These are phyloP conservation scores for Neopestalotiopsis sp. DNA, from an alignment of 2,329 filamentous ascomycete genomes.

Conservation along the genomic window DNA sequence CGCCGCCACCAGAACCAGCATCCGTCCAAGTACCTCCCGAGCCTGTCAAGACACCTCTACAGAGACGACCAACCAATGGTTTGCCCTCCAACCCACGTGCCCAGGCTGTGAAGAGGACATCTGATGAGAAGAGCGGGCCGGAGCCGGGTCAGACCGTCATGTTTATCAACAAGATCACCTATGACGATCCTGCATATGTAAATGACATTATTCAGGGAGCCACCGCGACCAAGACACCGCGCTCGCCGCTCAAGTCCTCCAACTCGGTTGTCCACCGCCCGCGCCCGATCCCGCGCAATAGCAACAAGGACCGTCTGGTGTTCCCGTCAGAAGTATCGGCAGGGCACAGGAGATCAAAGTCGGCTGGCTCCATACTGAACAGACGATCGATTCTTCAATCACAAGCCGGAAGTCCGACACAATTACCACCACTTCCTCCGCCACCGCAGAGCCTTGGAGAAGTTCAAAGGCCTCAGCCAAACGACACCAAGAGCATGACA, in stretches of 20 bases:
- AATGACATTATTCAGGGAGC: conserved; percentile 54
- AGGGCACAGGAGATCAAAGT: conserved; percentile 55
- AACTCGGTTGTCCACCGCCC: conserved; percentile 59
- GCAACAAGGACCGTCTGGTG: conserved; percentile 50
- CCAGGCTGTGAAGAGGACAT: conserved; percentile 37
- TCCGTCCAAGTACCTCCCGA: conserved; percentile 32
- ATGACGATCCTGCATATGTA: conserved; percentile 56
- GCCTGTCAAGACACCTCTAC: conserved; percentile 45
- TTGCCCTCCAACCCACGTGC: conserved; percentile 55
- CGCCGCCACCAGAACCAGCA: conserved; percentile 37
- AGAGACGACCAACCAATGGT: conserved; percentile 51
- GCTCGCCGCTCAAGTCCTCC: conserved; percentile 29
- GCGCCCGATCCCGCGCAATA: conserved; percentile 59
- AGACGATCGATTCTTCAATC: conserved; percentile 53
- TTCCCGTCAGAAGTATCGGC: conserved; percentile 52
- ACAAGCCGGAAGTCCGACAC: conserved; percentile 50
- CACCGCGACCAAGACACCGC: conserved; percentile 41
- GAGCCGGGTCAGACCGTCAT: conserved; percentile 54
- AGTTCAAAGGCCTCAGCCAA: conserved; percentile 49
- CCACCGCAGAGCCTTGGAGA: conserved; percentile 49
- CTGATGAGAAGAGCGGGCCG: conserved; percentile 31
- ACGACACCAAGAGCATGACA: conserved; percentile 63
- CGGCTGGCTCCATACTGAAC: conserved; percentile 50
- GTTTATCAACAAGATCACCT: conserved; percentile 62
- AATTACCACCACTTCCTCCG: conserved; percentile 58